Conservation (phyloP, 2,329 filamentous ascomycete genomes). For the Arthrobotrys entomopaga region DNA sequence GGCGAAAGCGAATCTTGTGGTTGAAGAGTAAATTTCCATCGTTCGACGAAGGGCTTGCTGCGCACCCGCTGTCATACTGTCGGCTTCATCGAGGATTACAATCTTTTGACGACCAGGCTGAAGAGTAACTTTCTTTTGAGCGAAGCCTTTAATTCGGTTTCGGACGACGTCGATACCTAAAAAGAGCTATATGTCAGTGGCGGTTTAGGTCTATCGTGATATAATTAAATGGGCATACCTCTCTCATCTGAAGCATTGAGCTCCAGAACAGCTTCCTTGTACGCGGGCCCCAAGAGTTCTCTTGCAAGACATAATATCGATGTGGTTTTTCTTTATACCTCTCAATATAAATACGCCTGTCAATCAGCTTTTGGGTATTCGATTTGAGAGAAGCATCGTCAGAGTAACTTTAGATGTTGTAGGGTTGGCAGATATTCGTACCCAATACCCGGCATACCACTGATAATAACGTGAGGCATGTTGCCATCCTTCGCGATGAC, state of each 20-base stretch:
- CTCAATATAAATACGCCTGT: conserved; percentile 14
- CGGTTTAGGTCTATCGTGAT: neutral
- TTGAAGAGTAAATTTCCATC: conserved; percentile 98
- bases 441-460: conserved; percentile 98
- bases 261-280: conserved; percentile 97
- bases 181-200: conserved; percentile 63
- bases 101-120: conserved; percentile 91
- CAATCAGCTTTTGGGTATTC: conserved; percentile 31
- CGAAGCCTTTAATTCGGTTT: conserved; percentile 97
- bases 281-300: conserved; percentile 88
- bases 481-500: conserved; percentile 99
- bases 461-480: conserved; percentile 99
- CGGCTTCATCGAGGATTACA: conserved; percentile 96
- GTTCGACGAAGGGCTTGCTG: conserved; percentile 94
- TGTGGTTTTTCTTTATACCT: conserved; percentile 76
- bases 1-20: conserved; percentile 95
- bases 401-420: conserved; percentile 1
- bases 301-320: conserved; percentile 92
- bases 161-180: conserved; percentile 89
- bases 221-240: conserved; percentile 67
- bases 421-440: conserved; percentile 38
- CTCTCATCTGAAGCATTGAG: conserved; percentile 96
- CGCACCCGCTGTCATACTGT: conserved; percentile 96
- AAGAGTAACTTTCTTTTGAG: conserved; percentile 97
- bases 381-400: conserved; percentile 4